A percentile compares a stretch with the other conserved stretches of the same genome.
These are phyloP conservation scores for Aureobasidium sp. DNA, from an alignment of 2,329 filamentous ascomycete genomes.

Conservation along the genomic window DNA sequence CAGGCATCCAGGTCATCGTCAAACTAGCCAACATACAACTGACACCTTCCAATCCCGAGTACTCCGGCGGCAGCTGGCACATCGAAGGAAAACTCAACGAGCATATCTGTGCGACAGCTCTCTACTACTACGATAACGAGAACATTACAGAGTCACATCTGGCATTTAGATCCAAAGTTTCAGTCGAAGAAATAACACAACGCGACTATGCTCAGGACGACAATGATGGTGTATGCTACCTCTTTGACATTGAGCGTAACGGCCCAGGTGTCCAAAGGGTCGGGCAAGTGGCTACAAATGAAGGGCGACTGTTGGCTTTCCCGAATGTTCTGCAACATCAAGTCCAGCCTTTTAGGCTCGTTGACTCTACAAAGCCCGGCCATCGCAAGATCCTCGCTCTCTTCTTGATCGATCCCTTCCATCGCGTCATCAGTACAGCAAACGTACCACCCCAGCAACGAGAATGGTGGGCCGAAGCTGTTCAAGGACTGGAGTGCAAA, in stretches of 20 bases:
- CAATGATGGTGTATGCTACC: slow-evolving; percentile 10
- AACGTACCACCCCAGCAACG: slow-evolving; percentile 45
- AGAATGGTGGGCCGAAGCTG: slow-evolving; percentile 34
- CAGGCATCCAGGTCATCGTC: slow-evolving; percentile 54
- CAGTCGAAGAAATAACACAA: slow-evolving; percentile 20
- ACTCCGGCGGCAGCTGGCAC: slow-evolving; percentile 50
- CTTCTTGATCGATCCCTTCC: slow-evolving; percentile 51
- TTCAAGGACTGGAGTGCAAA: slow-evolving; percentile 3
- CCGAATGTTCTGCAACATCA: slow-evolving; percentile 47
- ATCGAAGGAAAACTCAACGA: slow-evolving; percentile 50
- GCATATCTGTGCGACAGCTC: slow-evolving; percentile 55
- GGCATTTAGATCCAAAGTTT: slow-evolving; percentile 38
- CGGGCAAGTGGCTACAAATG: slow-evolving; percentile 41
- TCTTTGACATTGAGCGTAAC: slow-evolving; percentile 35
- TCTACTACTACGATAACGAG: slow-evolving; percentile 55
- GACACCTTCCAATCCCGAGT: slow-evolving; percentile 50
- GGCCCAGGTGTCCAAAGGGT: slow-evolving; percentile 26
- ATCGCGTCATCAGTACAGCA: slow-evolving; percentile 44
- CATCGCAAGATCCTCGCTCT: slow-evolving; percentile 52
- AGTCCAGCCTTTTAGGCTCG: slow-evolving; percentile 43
- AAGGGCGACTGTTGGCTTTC: slow-evolving; percentile 48
- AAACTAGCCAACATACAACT: slow-evolving; percentile 56
- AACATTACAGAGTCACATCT: slow-evolving; percentile 51
- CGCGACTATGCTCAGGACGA: slow-evolving; percentile 19
- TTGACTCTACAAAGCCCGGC: slow-evolving; percentile 45